These are phyloP conservation scores for Didymella glomerata DNA, from an alignment of 2,329 filamentous ascomycete genomes.

Conservation along the genomic window DNA sequence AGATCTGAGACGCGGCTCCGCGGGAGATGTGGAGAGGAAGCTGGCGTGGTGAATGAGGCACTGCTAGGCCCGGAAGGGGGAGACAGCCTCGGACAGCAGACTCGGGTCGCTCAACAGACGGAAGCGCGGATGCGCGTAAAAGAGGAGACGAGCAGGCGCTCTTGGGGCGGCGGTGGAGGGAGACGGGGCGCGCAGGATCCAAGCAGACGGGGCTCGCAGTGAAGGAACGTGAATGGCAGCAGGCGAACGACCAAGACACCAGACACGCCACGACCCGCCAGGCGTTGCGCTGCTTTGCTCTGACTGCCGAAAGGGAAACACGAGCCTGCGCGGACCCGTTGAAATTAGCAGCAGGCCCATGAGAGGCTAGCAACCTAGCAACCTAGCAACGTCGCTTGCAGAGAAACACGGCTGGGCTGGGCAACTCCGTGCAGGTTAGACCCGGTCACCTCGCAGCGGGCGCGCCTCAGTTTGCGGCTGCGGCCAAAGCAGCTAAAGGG, in stretches of 20 bases:
- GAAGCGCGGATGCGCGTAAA: conserved; percentile 23
- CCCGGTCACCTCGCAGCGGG: background rate
- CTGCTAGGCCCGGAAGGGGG: conserved; percentile 30
- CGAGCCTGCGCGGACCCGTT: conserved; percentile 23
- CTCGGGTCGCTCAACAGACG: conserved; percentile 6
- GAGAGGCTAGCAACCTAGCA: conserved; percentile 14
- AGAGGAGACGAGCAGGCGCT: conserved; percentile 39
- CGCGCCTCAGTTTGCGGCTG: background rate
- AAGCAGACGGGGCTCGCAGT: conserved; percentile 4
- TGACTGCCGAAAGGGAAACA: conserved; percentile 12
- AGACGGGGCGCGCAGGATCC: conserved; percentile 7
- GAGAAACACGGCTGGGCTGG: conserved; percentile 14
- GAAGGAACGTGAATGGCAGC: background rate
- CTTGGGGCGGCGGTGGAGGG: conserved; percentile 15
- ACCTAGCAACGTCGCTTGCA: conserved; percentile 18
- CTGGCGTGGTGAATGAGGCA: conserved; percentile 24
- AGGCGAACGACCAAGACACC: conserved; percentile 21
- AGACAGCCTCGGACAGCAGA: conserved; percentile 19
- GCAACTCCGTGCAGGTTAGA: background rate
- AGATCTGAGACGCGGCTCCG: background rate
- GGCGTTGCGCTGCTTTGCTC: conserved; percentile 11
- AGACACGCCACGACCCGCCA: conserved; percentile 8
- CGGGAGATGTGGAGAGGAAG: conserved; percentile 10
- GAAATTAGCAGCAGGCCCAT: conserved; percentile 27
- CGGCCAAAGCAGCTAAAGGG: background rate